Evolutionary conservation across 345 rosid genomes (phyloP).

Genomic region (Salix udensis): DNA sequence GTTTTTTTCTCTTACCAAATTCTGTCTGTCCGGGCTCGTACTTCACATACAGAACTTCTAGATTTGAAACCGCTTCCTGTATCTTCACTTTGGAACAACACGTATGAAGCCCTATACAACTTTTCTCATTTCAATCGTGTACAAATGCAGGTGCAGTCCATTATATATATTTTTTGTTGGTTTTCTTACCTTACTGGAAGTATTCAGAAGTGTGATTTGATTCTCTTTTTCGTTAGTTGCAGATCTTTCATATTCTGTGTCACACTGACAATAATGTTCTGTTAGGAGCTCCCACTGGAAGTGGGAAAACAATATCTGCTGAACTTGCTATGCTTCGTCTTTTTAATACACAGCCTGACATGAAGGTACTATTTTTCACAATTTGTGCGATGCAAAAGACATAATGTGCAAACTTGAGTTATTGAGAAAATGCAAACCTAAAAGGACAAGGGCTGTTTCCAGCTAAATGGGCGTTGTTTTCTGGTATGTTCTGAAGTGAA

Average conservation of each 20-base stretch:
- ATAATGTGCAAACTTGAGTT: too few relatives aligned
- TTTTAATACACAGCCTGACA: too few relatives aligned
- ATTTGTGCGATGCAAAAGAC: too few relatives aligned
- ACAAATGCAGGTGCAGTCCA: slow-evolving; percentile 77
- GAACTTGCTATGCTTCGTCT: too few relatives aligned
- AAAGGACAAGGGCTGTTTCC: too few relatives aligned
- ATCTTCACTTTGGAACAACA: slow-evolving; percentile 63
- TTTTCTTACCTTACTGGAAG: background rate
- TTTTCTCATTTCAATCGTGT: slow-evolving; percentile 98
- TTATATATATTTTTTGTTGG: slow-evolving; percentile 14
- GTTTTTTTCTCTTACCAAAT: slow-evolving; percentile 11
- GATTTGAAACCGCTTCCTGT: slow-evolving; percentile 95
- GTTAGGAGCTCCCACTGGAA: too few relatives aligned
- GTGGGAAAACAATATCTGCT: too few relatives aligned
- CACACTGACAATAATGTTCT: too few relatives aligned
- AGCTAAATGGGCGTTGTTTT: too few relatives aligned
- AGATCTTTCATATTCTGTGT: slow-evolving; percentile 83
- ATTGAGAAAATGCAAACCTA: too few relatives aligned
- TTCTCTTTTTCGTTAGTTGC: slow-evolving; percentile 34
- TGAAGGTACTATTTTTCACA: too few relatives aligned
- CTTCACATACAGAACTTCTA: slow-evolving; percentile 86
- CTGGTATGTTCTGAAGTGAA: too few relatives aligned
- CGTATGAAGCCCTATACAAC: slow-evolving; percentile 67
- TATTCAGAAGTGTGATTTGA: background rate
- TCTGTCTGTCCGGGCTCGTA: slow-evolving; percentile 56